Base-by-base conservation (phyloP, 108 stramenopile genomes). In the Cyclotella kingstonii region DNA sequence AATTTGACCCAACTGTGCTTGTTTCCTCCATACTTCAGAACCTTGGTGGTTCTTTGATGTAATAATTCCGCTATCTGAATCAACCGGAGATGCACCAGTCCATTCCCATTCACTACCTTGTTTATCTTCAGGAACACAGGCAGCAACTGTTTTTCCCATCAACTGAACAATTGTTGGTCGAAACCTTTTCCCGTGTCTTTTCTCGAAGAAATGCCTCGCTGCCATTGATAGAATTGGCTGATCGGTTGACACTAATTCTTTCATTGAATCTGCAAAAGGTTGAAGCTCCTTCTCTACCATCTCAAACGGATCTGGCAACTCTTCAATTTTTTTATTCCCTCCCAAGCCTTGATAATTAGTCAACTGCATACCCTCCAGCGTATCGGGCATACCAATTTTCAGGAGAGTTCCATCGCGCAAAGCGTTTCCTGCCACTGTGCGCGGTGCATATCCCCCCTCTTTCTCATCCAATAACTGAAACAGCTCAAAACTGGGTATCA, bases 121-220 rank as follows among this genome's bases (percentile, higher is more conserved):
- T n/a, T 65, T 69, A 18, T 45, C 31, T 41, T 90, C 89, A 8
- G 87, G 89, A 38, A 33, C 15, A 27, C 85, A 79, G 6, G 84
- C 86, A 18, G 90, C 83, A n/a, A 91, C 89, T 0, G 93, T 86
- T 55, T 91, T 89, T 27, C 86, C 87, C 80, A 97, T 77, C 2
- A 98, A 73, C 60, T 91, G 84, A 19, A 96, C 90, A 66, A 98
- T 95, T 0, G 97, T 98, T 0, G 97, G 97, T 26, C 97, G 80
- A 65, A 96, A 97, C 21, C 95, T 70, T 53, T 98, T 98, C 28
- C 97, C 97, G 68, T 96, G 97, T 51, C 96, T 60, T 69, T 96
- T 91, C 74, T 98, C 93, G 54, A 98, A 98, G 65, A 99, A 98
- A 54, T 98, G 96, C 43, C 91, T 93, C 15, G 98, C 96, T 44